Percentiles rank a stretch among this genome's conserved stretches.
Evolutionary conservation across 257 asterid species (phyloP).

Genomic region (Scutellaria baicalensis): DNA sequence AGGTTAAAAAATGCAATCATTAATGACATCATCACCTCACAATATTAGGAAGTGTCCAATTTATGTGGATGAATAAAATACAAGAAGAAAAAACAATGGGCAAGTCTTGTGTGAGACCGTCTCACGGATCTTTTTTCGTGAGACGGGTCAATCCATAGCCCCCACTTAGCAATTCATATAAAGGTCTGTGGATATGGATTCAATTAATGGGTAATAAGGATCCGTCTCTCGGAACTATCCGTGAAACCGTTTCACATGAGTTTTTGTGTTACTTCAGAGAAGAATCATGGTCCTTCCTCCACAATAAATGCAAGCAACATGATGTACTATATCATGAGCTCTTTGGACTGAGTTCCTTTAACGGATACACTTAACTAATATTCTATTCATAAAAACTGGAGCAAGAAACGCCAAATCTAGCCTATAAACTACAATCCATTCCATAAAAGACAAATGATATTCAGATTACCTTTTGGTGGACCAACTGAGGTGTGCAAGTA

Average conservation of each 20-base stretch:
- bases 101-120: too few species aligned
- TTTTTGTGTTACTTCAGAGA: too few species aligned
- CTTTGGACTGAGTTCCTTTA: background rate
- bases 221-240: too few species aligned
- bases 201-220: too few species aligned
- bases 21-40: background rate
- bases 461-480: background rate
- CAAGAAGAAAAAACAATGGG: background rate
- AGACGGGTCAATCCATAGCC: too few species aligned
- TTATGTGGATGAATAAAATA: background rate
- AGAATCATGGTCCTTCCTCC: background rate
- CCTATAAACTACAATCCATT: background rate
- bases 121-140: too few species aligned
- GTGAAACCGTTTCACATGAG: too few species aligned
- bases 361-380: background rate
- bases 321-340: background rate
- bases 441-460: background rate
- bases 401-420: background rate
- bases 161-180: too few species aligned
- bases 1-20: background rate
- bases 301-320: background rate
- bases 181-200: too few species aligned
- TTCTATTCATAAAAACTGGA: background rate
- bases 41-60: background rate
- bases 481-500: background rate